A percentile compares a stretch with the other conserved stretches of the same genome.
Conservation (phyloP, 805 yeast genomes). For the Myxozyma nipponensis region DNA sequence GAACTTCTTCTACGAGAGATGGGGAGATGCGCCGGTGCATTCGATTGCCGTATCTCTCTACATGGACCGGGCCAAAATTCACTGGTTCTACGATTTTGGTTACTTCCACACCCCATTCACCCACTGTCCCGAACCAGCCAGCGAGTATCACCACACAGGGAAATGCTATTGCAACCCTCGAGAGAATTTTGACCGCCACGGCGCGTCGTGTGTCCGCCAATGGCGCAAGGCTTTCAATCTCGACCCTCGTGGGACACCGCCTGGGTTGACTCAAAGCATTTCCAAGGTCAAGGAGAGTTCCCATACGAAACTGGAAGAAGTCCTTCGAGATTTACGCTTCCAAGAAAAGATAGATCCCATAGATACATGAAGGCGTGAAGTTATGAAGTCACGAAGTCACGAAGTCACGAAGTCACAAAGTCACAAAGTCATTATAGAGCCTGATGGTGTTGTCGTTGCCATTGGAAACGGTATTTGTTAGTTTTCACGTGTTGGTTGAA, state of each 20-base stretch:
- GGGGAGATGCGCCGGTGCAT: conserved; percentile 90
- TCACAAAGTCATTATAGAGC: no score
- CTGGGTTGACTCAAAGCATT: background rate
- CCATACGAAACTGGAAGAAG: background rate
- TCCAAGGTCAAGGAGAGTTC: background rate
- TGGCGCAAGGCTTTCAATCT: background rate
- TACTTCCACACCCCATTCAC: conserved; percentile 51
- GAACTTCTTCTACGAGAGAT: conserved; percentile 59
- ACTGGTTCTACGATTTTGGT: conserved; percentile 82
- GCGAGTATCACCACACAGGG: conserved; percentile 20
- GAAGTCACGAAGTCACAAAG: no score
- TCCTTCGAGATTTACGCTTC: background rate
- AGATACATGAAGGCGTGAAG: background rate
- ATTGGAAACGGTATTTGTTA: no score
- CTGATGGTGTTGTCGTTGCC: no score
- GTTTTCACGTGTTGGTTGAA: no score
- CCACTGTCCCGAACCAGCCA: conserved; percentile 27
- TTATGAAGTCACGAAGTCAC: no score
- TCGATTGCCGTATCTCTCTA: conserved; percentile 62
- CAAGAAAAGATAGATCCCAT: background rate
- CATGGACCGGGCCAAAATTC: conserved; percentile 56
- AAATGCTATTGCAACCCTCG: conserved; percentile 24
- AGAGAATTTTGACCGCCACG: conserved; percentile 19
- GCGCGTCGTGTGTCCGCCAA: conserved; percentile 16
- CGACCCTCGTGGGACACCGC: background rate